Evolutionary conservation across 2,329 filamentous ascomycete species (phyloP).

Genomic region (Ilyonectria robusta): DNA sequence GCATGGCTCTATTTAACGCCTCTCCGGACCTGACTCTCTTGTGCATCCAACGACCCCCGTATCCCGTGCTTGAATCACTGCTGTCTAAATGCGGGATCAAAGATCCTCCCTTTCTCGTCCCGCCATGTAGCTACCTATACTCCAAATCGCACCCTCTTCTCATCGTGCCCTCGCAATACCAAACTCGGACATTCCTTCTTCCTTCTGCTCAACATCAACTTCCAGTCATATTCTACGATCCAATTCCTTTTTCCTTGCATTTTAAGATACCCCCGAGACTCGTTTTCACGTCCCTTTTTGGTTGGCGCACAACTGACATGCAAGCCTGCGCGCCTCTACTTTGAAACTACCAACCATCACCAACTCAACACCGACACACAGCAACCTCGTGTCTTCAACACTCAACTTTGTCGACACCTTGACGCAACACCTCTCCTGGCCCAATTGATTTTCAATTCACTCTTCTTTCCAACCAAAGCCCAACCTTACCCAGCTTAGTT

Average conservation of each 20-base stretch:
- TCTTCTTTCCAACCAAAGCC: not conserved
- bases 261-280: too few relatives aligned
- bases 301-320: not conserved
- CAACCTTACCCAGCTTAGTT: not conserved
- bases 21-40: too few relatives aligned
- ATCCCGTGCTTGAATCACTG: slow-evolving; percentile 17
- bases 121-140: not conserved
- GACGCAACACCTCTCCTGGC: not conserved
- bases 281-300: not conserved
- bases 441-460: not conserved
- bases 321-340: not conserved
- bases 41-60: not conserved
- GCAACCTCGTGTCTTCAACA: slow-evolving; percentile 1
- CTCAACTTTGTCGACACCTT: not conserved
- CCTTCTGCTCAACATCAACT: not conserved
- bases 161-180: not conserved
- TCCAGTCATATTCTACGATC: not conserved
- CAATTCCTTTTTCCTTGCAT: not conserved
- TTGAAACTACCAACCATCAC: not conserved
- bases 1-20: not conserved
- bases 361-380: slow-evolving; percentile 4
- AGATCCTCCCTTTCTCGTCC: not conserved
- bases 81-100: not conserved
- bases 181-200: not conserved
- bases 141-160: not conserved